phyloP scores from a whole-genome alignment of 768 basidiomycete species.

The Kwoniella shandongensis region DNA sequence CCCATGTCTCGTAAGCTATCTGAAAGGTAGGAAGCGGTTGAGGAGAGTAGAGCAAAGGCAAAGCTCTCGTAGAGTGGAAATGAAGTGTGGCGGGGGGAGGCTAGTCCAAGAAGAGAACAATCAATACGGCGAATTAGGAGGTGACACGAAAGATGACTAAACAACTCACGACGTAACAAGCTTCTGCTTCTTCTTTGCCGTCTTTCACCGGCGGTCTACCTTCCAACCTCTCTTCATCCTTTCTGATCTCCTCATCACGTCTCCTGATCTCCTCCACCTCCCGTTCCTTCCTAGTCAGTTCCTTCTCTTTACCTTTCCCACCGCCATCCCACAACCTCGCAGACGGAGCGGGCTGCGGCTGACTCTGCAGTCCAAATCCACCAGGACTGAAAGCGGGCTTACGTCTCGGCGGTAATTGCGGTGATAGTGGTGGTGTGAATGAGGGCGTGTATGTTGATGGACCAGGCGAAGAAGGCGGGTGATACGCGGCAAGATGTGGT shows the following conservation, averaged over 20 bases:
- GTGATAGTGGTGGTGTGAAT: slow-evolving; percentile 30
- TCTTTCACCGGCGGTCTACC: slow-evolving; percentile 23
- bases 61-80: slow-evolving; percentile 37
- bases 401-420: slow-evolving; percentile 32
- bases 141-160: background rate
- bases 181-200: slow-evolving; percentile 48
- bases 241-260: slow-evolving; percentile 28
- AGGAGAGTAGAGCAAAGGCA: slow-evolving; percentile 52
- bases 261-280: slow-evolving; percentile 19
- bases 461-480: slow-evolving; percentile 7
- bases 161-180: slow-evolving; percentile 51
- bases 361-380: slow-evolving; percentile 32
- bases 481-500: slow-evolving; percentile 26
- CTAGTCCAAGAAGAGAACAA: slow-evolving; percentile 24
- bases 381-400: slow-evolving; percentile 37
- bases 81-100: slow-evolving; percentile 50
- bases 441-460: slow-evolving; percentile 4
- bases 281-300: slow-evolving; percentile 10
- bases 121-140: background rate
- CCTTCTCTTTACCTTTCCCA: slow-evolving; percentile 24
- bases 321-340: slow-evolving; percentile 6
- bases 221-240: slow-evolving; percentile 29
- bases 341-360: slow-evolving; percentile 10
- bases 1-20: slow-evolving; percentile 98
- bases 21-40: slow-evolving; percentile 55